A percentile compares a stretch with the other conserved stretches of the same genome.
Conservation (phyloP, 192 early-diverging fungal genomes). For the Umbelopsis ramanniana region DNA sequence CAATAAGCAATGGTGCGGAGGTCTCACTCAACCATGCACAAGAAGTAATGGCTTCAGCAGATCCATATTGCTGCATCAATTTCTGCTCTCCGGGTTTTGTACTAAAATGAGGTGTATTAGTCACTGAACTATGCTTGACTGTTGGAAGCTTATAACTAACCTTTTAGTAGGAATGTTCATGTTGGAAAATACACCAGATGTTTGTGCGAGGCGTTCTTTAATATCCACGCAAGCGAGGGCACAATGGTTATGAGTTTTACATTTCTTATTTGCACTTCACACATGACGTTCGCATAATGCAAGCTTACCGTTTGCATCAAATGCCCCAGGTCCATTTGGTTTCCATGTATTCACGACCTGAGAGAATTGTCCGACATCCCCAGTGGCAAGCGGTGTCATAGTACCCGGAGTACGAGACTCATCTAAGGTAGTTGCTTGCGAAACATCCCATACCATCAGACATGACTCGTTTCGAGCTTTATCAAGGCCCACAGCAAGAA, state of each 20-base stretch:
- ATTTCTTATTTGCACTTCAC: not conserved
- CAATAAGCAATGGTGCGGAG: constrained; percentile 58
- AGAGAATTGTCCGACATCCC: not conserved
- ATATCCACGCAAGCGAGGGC: not conserved
- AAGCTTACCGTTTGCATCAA: constrained; percentile 8
- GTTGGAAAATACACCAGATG: not conserved
- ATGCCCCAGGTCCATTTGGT: not conserved
- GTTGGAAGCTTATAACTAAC: not conserved
- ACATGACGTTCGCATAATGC: not conserved
- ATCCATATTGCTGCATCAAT: constrained; percentile 63
- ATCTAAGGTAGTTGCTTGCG: constrained; percentile 40
- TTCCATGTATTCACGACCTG: constrained; percentile 13
- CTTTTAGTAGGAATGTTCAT: not conserved
- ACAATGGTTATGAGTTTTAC: no score
- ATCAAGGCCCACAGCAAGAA: constrained; percentile 72
- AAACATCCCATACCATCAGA: constrained; percentile 78
- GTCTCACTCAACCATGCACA: constrained; percentile 66
- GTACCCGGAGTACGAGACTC: not conserved
- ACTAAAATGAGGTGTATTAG: not conserved
- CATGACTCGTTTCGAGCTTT: constrained; percentile 75
- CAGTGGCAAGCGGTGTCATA: constrained; percentile 6
- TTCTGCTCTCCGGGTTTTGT: constrained; percentile 25
- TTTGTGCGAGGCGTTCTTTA: not conserved
- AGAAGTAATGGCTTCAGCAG: constrained; percentile 66
- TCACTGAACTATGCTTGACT: not conserved